A percentile compares a stretch with the other conserved stretches of the same genome.
Evolutionary conservation across 2,329 filamentous ascomycete genomes (phyloP).

Genomic region (Laburnicola sp.): DNA sequence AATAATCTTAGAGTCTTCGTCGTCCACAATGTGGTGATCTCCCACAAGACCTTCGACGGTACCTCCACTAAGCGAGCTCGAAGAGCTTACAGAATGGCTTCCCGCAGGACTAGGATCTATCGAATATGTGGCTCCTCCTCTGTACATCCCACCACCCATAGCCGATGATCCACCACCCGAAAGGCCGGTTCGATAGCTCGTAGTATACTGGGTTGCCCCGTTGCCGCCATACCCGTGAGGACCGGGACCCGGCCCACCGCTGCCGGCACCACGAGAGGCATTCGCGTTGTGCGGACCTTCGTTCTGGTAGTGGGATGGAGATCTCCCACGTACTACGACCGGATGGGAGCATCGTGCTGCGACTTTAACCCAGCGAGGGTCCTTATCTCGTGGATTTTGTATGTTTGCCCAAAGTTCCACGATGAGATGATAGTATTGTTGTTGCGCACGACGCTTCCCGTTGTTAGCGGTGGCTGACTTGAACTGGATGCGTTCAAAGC

Average conservation of each 20-base stretch:
- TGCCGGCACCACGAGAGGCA: constrained; percentile 38
- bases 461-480: constrained; percentile 94
- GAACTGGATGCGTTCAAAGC: constrained; percentile 90
- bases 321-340: constrained; percentile 48
- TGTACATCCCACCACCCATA: constrained; percentile 40
- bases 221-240: constrained; percentile 68
- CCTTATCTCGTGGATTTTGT: constrained; percentile 32
- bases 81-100: constrained; percentile 51
- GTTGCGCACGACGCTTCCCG: constrained; percentile 83
- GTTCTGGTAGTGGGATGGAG: constrained; percentile 51
- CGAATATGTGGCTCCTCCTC: constrained; percentile 41
- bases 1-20: constrained; percentile 45
- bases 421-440: constrained; percentile 91
- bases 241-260: constrained; percentile 34
- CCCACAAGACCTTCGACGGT: constrained; percentile 48
- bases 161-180: constrained; percentile 33
- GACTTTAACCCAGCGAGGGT: constrained; percentile 43
- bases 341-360: constrained; percentile 41
- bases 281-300: constrained; percentile 49
- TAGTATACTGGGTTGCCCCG: constrained; percentile 54
- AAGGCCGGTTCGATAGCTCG: constrained; percentile 37
- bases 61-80: constrained; percentile 47
- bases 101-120: constrained; percentile 45
- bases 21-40: constrained; percentile 47
- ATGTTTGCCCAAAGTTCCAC: constrained; percentile 62